A percentile compares a stretch with the other conserved stretches of the same genome.
phyloP scores from a whole-genome alignment of 108 stramenopile species.

The Pinguiococcus pyrenoidosus region DNA sequence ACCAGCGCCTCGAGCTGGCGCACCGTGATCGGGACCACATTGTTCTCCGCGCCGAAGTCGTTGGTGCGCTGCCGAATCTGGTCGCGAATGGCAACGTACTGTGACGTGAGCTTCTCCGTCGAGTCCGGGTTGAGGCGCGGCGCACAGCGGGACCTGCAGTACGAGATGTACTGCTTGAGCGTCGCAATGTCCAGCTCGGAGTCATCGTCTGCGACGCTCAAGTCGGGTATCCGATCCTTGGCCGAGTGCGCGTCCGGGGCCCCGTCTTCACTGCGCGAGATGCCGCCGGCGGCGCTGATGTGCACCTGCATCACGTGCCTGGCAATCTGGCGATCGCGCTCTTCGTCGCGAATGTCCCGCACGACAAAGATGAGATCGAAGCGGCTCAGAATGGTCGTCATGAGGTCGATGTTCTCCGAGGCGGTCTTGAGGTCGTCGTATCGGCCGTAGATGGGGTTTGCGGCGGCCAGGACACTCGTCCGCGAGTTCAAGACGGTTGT shows the following conservation, averaged over 20 bases:
- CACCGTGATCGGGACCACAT: constrained; percentile 92
- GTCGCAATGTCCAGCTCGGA: constrained; percentile 77
- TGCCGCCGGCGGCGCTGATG: constrained; percentile 28
- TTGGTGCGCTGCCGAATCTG: constrained; percentile 35
- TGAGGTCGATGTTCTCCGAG: constrained; percentile 92
- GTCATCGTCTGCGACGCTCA: too few species aligned
- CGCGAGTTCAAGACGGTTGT: constrained; percentile 84
- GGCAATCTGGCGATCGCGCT: constrained; percentile 81
- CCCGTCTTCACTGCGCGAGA: too few species aligned
- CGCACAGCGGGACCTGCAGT: constrained; percentile 74
- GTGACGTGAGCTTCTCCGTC: constrained; percentile 60
- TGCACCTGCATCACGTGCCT: constrained; percentile 95
- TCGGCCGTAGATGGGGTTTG: constrained; percentile 94
- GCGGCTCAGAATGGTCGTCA: constrained; percentile 90
- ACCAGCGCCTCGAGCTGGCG: constrained; percentile 98
- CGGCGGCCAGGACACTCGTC: constrained; percentile 83
- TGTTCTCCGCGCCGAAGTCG: constrained; percentile 35
- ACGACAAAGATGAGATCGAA: constrained; percentile 98
- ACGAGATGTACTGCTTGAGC: constrained; percentile 94
- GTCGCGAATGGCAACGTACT: constrained; percentile 88
- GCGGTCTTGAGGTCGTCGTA: constrained; percentile 92
- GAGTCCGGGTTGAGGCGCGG: constrained; percentile 77
- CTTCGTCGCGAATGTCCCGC: constrained; percentile 87
- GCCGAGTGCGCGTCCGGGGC: too few species aligned
- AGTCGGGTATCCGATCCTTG: too few species aligned